A percentile compares a stretch with the other conserved stretches of the same genome.
Conservation (phyloP, 2,329 filamentous ascomycete species). For the Sporothrix globosa region DNA sequence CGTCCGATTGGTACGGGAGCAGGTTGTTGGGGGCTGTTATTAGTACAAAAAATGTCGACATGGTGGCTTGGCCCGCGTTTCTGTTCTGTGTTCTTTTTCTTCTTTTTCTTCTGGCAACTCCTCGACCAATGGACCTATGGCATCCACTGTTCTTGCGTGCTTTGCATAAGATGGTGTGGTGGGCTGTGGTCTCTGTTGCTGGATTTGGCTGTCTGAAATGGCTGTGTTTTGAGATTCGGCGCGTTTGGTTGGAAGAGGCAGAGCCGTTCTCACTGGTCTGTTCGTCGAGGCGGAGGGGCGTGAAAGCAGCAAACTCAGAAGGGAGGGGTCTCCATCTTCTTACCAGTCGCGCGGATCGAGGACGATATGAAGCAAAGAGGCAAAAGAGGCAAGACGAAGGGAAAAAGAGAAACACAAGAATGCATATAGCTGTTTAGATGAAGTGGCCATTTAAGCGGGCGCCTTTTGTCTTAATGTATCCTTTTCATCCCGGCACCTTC, state of each 20-base stretch:
- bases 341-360: slow-evolving; percentile 1
- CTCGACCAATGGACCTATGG: slow-evolving; percentile 3
- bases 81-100: too few species aligned
- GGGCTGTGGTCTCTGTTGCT: background rate
- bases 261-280: slow-evolving; percentile 3
- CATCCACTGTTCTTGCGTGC: slow-evolving; percentile 1
- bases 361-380: background rate
- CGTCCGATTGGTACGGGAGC: slow-evolving; percentile 14
- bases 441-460: background rate
- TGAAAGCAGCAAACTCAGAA: slow-evolving; percentile 10
- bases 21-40: background rate
- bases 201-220: background rate
- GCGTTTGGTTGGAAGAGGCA: slow-evolving; percentile 17
- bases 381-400: background rate
- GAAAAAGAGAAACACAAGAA: background rate
- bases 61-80: slow-evolving; percentile 18
- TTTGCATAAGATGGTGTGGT: slow-evolving; percentile 8
- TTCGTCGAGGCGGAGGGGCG: slow-evolving; percentile 1
- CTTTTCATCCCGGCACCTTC: slow-evolving; percentile 7
- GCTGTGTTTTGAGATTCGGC: slow-evolving; percentile 17
- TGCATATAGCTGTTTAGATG: slow-evolving; percentile 3
- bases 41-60: background rate
- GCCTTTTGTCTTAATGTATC: background rate
- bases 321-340: background rate
- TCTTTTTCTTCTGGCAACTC: background rate